Percentiles rank a stretch among this genome's conserved stretches.
phyloP scores from a whole-genome alignment of 768 basidiomycete species.

The Ramaria sp. region DNA sequence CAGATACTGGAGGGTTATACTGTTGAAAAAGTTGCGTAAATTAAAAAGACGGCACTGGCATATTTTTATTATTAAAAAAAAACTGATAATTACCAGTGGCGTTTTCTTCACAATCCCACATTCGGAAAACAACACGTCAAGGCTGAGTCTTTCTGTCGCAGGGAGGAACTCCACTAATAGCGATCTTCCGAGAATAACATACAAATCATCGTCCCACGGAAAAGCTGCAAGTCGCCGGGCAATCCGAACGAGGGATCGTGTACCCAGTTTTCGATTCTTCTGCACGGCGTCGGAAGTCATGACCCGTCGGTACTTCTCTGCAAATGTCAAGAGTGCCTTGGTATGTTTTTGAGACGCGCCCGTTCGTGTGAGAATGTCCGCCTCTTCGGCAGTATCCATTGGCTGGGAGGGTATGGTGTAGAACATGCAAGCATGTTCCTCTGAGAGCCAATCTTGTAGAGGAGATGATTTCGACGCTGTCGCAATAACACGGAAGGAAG shows the following conservation, averaged over 20 bases:
- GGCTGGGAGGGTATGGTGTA: constrained; percentile 49
- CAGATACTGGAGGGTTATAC: constrained; percentile 38
- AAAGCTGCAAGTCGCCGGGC: constrained; percentile 36
- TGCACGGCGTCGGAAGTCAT: constrained; percentile 45
- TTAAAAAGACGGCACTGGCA: constrained; percentile 9
- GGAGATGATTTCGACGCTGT: constrained; percentile 54
- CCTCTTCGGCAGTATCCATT: constrained; percentile 45
- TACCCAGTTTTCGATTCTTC: constrained; percentile 55
- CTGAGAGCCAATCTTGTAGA: constrained; percentile 58
- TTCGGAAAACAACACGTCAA: constrained; percentile 41
- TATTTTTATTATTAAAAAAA: neutral
- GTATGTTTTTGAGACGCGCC: constrained; percentile 32
- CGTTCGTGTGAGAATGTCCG: constrained; percentile 34
- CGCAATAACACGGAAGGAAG: constrained; percentile 48
- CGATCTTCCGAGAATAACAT: constrained; percentile 35
- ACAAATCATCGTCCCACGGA: constrained; percentile 34
- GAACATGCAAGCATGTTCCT: constrained; percentile 65
- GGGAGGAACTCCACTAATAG: constrained; percentile 54
- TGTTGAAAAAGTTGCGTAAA: constrained; percentile 16
- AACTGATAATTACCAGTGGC: constrained; percentile 28
- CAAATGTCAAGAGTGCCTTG: constrained; percentile 37
- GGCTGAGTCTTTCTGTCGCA: constrained; percentile 41
- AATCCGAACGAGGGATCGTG: constrained; percentile 45
- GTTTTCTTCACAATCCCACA: constrained; percentile 32
- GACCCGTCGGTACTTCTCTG: constrained; percentile 44